phyloP scores from a whole-genome alignment of 225 moss, liverwort and hornwort species.

The Neckera pumila region DNA sequence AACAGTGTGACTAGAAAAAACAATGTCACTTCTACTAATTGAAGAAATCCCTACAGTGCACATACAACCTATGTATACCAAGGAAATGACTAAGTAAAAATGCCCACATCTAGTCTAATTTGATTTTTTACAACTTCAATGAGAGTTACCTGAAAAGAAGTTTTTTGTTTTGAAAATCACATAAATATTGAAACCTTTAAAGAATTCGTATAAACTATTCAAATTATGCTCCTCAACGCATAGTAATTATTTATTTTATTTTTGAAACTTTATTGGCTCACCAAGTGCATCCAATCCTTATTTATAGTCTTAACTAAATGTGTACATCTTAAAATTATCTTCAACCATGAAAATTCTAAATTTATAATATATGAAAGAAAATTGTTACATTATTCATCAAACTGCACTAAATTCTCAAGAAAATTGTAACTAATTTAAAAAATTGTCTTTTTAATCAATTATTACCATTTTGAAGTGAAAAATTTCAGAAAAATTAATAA shows the following conservation, averaged over 20 bases:
- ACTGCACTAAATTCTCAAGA: background rate
- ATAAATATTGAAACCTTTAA: background rate
- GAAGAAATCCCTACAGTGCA: accelerated
- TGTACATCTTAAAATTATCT: background rate
- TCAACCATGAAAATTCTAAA: background rate
- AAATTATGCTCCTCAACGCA: accelerated
- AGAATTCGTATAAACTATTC: background rate
- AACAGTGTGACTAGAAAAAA: background rate
- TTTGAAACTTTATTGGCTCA: background rate
- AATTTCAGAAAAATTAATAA: background rate
- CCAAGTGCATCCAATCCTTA: background rate
- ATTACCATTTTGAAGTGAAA: background rate
- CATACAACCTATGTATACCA: background rate
- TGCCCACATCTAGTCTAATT: background rate
- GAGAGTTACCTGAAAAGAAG: background rate
- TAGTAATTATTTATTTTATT: background rate
- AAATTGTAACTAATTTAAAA: background rate
- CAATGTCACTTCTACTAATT: background rate
- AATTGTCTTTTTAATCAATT: background rate
- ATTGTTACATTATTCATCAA: background rate
- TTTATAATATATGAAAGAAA: background rate
- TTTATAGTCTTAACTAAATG: background rate
- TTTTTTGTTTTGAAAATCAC: background rate
- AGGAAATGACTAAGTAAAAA: background rate
- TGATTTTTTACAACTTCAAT: background rate